Evolutionary conservation across 768 basidiomycete species (phyloP), one percentile per base, ranked within the genome.

Genomic region (Tylopilus plumbeoviolaceoides): DNA sequence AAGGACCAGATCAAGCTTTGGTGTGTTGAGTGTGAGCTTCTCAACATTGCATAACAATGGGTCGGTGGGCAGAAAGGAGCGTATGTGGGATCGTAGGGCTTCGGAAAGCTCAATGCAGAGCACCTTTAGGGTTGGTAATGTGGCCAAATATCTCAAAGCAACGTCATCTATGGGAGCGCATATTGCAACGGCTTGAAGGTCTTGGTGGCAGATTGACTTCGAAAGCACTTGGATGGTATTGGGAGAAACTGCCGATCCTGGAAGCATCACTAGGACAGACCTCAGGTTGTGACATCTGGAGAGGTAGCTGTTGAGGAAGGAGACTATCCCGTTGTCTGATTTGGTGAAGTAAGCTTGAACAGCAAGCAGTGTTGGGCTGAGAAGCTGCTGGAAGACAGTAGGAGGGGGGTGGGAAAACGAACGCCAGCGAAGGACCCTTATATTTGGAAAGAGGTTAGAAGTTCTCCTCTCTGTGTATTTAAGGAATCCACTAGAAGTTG

Each of bases 261-360:
- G n/a, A n/a, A n/a, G n/a, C n/a, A n/a, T n/a, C n/a, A n/a, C n/a
- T n/a, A n/a, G n/a, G n/a, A n/a, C n/a, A n/a, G n/a, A n/a, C n/a
- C n/a, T n/a, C n/a, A n/a, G n/a, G n/a, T 30, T 30, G 28, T 2
- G 28, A 10, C 28, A 10, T 7, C 0, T 40, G 9, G 9, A 33
- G 30, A n/a, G 51, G 49, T 45, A 62, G 33, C 11, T 42, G 2
- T 62, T 45, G 35, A 61, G 21, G 47, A 62, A 55, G 7, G 55
- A 58, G 1, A 33, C 6, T 28, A 44, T 49, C 7, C 25, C 35
- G 4, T 25, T 31, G 21, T 61, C 59, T 15, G 5, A 39, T 17
- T 48, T 51, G 11, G 12, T 1, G 18, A 60, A 39, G 9, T 4
- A 35, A 3, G 15, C 55, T 0, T 30, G 1, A 2, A 60, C 43